Conservation (phyloP, 768 basidiomycete species). For the Boletus rufocinnamomeus region DNA sequence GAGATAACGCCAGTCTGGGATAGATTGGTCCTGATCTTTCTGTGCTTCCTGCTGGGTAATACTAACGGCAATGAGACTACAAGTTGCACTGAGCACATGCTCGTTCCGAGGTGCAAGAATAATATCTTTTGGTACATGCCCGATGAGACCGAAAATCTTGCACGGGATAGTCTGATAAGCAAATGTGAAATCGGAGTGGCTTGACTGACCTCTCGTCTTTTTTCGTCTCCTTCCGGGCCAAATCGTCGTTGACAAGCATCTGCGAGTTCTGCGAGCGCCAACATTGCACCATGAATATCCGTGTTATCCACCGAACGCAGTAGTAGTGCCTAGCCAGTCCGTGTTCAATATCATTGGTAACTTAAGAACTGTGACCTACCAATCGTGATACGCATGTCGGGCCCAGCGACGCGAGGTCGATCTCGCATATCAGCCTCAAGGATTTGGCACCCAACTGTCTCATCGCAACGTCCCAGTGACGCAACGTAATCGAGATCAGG, state of each 20-base stretch:
- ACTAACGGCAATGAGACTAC: constrained; percentile 64
- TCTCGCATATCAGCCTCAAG: constrained; percentile 63
- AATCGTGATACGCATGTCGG: constrained; percentile 49
- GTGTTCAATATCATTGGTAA: constrained; percentile 15
- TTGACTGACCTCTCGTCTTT: constrained; percentile 46
- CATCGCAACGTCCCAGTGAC: constrained; percentile 90
- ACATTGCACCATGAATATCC: constrained; percentile 82
- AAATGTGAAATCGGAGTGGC: background rate
- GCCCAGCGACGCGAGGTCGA: constrained; percentile 57
- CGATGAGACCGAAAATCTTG: constrained; percentile 69
- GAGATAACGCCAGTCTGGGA: constrained; percentile 66
- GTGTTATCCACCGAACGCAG: constrained; percentile 63
- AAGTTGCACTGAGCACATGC: constrained; percentile 69
- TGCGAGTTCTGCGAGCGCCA: constrained; percentile 73
- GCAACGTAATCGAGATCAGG: constrained; percentile 67
- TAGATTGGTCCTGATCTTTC: constrained; percentile 37
- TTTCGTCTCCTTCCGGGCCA: constrained; percentile 36
- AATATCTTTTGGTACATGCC: constrained; percentile 54
- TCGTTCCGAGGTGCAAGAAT: constrained; percentile 70
- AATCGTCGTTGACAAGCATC: constrained; percentile 46
- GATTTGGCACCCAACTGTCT: constrained; percentile 77
- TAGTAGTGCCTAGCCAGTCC: constrained; percentile 48
- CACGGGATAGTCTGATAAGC: constrained; percentile 1
- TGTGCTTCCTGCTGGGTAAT: constrained; percentile 59
- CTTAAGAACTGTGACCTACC: constrained; percentile 44